Conservation (phyloP, 2,329 filamentous ascomycete genomes). For the Onygena corvina region DNA sequence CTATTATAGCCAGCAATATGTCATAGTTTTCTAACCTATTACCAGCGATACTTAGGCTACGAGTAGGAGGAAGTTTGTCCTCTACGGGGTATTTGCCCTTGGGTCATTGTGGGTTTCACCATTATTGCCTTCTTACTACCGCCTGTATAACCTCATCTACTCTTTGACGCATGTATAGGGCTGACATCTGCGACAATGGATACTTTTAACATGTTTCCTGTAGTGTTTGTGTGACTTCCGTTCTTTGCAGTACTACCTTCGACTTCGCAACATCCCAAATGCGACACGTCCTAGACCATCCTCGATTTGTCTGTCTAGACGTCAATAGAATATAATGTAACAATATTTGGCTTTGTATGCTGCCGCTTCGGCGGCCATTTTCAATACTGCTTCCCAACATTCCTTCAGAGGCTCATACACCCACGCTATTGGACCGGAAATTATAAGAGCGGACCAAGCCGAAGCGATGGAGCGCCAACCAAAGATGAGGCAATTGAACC, state of each 20-base stretch:
- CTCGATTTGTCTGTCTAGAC: constrained; percentile 29
- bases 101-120: constrained; percentile 24
- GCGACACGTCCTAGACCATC: constrained; percentile 21
- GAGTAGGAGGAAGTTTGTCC: constrained; percentile 40
- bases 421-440: not conserved
- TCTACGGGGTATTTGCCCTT: constrained; percentile 25
- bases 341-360: constrained; percentile 31
- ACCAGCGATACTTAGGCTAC: constrained; percentile 24
- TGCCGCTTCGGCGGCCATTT: constrained; percentile 23
- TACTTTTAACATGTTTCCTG: not conserved
- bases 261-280: constrained; percentile 16
- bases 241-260: constrained; percentile 16
- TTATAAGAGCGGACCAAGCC: not conserved
- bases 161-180: too few relatives aligned
- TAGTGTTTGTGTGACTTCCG: constrained; percentile 16
- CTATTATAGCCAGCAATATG: constrained; percentile 29
- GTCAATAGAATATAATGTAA: constrained; percentile 27
- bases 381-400: constrained; percentile 11
- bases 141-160: not conserved
- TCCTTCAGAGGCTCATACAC: not conserved
- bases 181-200: too few relatives aligned
- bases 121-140: constrained; percentile 6
- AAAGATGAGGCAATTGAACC: too few relatives aligned
- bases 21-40: constrained; percentile 27
- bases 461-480: too few relatives aligned